A percentile compares a stretch with the other conserved stretches of the same genome.
Conservation (phyloP, 352 stramenopile species). For the Phytophthora nicotianae region DNA sequence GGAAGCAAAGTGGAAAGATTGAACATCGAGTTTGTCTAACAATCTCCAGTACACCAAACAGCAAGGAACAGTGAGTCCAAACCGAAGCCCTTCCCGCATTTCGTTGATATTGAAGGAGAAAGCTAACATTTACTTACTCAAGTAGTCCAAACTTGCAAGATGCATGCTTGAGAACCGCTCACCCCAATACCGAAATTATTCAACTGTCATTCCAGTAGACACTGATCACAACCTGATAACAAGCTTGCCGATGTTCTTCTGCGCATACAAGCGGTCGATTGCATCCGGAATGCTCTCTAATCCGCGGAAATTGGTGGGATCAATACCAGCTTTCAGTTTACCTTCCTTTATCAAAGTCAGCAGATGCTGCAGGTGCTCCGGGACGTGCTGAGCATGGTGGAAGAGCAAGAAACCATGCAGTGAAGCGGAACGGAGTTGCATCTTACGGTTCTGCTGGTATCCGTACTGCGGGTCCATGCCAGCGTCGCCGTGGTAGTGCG, state of each 20-base stretch:
- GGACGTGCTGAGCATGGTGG: slow-evolving; percentile 38
- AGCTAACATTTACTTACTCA: too few relatives aligned
- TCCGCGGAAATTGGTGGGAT: slow-evolving; percentile 45
- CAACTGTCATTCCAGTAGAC: background rate
- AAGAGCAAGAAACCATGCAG: slow-evolving; percentile 57
- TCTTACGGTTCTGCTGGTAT: slow-evolving; percentile 39
- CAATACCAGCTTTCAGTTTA: slow-evolving; percentile 61
- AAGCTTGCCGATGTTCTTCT: slow-evolving; percentile 84
- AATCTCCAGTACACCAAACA: too few relatives aligned
- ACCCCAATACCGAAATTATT: too few relatives aligned
- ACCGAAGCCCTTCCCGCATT: too few relatives aligned
- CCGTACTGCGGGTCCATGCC: slow-evolving; percentile 34
- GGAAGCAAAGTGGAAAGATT: too few relatives aligned
- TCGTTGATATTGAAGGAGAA: too few relatives aligned
- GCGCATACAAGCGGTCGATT: slow-evolving; percentile 65
- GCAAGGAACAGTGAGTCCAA: too few relatives aligned
- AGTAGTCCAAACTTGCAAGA: too few relatives aligned
- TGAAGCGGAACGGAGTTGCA: slow-evolving; percentile 42
- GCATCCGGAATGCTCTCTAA: slow-evolving; percentile 63
- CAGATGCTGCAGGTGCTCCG: slow-evolving; percentile 40
- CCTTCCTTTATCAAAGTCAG: slow-evolving; percentile 51
- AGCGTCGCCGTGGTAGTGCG: slow-evolving; percentile 46
- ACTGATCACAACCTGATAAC: slow-evolving; percentile 52
- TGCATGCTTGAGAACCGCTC: too few relatives aligned
- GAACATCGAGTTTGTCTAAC: too few relatives aligned